These are phyloP conservation scores for Umbelopsis sp. DNA, from an alignment of 192 early-diverging fungal genomes.

Conservation along the genomic window DNA sequence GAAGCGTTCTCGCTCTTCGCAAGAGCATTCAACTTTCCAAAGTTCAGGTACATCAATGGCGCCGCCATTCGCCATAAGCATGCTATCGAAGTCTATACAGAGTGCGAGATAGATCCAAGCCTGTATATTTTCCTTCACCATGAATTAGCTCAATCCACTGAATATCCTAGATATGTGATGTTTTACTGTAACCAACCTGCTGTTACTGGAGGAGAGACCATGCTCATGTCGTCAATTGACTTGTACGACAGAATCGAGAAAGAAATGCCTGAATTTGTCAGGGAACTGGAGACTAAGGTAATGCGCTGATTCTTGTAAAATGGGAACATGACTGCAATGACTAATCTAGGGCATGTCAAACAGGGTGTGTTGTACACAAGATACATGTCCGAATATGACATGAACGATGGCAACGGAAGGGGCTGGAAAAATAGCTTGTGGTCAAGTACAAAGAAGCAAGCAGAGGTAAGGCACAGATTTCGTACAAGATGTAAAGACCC, in stretches of 20 bases:
- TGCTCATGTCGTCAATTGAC: not conserved
- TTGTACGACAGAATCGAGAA: slow-evolving; percentile 6
- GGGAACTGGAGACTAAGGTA: slow-evolving; percentile 4
- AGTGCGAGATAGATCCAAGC: slow-evolving; percentile 4
- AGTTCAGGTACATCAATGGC: slow-evolving; percentile 11
- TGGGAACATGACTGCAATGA: not conserved
- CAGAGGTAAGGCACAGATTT: not conserved
- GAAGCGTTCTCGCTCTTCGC: slow-evolving; percentile 10
- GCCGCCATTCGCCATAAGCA: slow-evolving; percentile 13
- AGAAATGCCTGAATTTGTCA: slow-evolving; percentile 14
- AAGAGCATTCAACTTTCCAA: slow-evolving; percentile 6
- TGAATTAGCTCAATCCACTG: slow-evolving; percentile 4
- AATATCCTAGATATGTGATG: not conserved
- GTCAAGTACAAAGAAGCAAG: slow-evolving; percentile 8
- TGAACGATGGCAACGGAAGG: slow-evolving; percentile 9
- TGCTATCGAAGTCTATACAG: slow-evolving; percentile 12
- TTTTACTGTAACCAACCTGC: slow-evolving; percentile 2
- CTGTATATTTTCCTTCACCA: slow-evolving; percentile 11
- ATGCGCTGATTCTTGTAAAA: not conserved
- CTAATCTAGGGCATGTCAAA: not conserved
- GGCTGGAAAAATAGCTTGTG: slow-evolving; percentile 13
- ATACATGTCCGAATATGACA: slow-evolving; percentile 16
- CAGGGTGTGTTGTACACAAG: slow-evolving; percentile 8
- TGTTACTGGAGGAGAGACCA: not conserved
- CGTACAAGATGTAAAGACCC: not conserved